phyloP scores from a whole-genome alignment of 2,329 filamentous ascomycete species.

The Diaporthe ampelina region DNA sequence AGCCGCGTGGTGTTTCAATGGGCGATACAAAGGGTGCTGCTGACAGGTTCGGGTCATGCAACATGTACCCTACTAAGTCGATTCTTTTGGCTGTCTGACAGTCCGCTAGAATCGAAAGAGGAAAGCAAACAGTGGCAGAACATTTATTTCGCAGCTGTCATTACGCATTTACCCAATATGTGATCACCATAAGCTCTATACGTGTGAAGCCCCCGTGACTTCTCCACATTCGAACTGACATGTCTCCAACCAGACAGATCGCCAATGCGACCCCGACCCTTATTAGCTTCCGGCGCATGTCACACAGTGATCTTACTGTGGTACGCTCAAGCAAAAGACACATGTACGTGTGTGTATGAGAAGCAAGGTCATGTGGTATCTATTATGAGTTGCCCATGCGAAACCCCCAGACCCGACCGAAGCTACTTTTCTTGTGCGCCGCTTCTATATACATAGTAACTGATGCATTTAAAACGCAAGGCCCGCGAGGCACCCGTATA shows the following conservation, averaged over 20 bases:
- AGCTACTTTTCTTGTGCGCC: not conserved
- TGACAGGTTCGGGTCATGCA: slow-evolving; percentile 7
- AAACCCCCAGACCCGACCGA: not conserved
- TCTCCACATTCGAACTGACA: not conserved
- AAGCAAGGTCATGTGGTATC: not conserved
- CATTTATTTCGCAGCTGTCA: not conserved
- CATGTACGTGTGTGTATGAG: not conserved
- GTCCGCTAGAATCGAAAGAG: too few relatives aligned
- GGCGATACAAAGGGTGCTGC: not conserved
- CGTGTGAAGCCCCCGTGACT: not conserved
- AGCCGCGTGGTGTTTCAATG: not conserved
- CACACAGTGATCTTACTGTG: not conserved
- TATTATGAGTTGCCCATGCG: slow-evolving; percentile 1
- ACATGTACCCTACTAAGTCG: not conserved
- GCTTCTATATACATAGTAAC: not conserved
- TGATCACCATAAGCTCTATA: not conserved
- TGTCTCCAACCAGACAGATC: not conserved
- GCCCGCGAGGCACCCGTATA: slow-evolving; percentile 13
- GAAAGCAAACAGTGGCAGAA: not conserved
- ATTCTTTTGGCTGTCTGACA: not conserved
- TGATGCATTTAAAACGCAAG: not conserved
- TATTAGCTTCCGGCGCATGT: not conserved
- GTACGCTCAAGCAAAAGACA: not conserved
- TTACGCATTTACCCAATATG: not conserved
- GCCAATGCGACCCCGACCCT: not conserved